Conservation (phyloP, 1,284 basidiomycete genomes). For the Anthracocystis setariae region DNA sequence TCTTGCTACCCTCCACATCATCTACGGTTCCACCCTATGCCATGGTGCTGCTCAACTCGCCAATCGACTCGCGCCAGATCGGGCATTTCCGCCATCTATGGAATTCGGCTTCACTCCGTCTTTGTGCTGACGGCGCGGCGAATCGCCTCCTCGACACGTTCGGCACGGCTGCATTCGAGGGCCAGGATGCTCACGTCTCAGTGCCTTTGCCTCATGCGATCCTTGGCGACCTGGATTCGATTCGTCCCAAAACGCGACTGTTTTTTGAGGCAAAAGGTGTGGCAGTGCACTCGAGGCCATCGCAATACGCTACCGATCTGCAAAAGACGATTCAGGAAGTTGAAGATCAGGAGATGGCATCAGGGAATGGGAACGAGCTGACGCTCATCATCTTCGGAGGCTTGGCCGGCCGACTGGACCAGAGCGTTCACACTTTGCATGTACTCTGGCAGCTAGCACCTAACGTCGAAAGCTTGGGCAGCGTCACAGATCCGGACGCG, state of each 20-base stretch:
- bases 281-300: constrained; percentile 74
- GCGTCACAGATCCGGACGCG: constrained; percentile 41
- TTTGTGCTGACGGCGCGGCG: constrained; percentile 93
- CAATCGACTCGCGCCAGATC: constrained; percentile 40
- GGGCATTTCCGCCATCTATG: constrained; percentile 46
- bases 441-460: constrained; percentile 78
- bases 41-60: constrained; percentile 55
- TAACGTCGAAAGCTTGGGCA: constrained; percentile 67
- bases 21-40: constrained; percentile 28
- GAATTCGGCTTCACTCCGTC: constrained; percentile 59
- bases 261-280: constrained; percentile 81
- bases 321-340: constrained; percentile 86
- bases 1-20: constrained; percentile 14
- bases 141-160: constrained; percentile 83
- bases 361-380: constrained; percentile 16
- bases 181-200: constrained; percentile 1
- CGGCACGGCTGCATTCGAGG: constrained; percentile 51
- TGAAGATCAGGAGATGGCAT: constrained; percentile 71
- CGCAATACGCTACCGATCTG: constrained; percentile 89
- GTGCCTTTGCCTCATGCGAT: constrained; percentile 78
- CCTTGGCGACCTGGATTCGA: constrained; percentile 91
- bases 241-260: constrained; percentile 77
- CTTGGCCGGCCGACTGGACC: constrained; percentile 88
- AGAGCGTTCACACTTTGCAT: constrained; percentile 89
- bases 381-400: constrained; percentile 84